Base-by-base conservation (phyloP, 2,329 filamentous ascomycete species). In the Paracoccidioides lutzii region DNA sequence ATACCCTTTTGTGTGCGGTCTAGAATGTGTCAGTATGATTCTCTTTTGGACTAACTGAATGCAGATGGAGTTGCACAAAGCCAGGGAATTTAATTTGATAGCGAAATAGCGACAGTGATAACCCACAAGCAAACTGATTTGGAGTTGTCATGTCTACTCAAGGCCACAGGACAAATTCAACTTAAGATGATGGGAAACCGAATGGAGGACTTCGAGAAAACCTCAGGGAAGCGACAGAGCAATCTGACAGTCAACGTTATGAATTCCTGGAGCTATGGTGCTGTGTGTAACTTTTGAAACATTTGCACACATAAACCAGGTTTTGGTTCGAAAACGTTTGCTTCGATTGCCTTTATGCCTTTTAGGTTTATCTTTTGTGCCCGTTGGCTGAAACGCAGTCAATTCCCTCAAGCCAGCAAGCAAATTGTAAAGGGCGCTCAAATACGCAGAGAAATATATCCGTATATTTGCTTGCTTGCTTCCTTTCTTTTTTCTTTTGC, bases 1-100 rank as follows among this genome's bases (percentile, higher is more conserved):
- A 98, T 90, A 73, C 84, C 85, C 83, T 96, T 97, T 75, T 90
- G 87, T 73, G 93, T 96, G 76, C 93, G 89, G 81, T 87, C 81
- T 84, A 63, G 37, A 45, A 6, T 48, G 51, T 61, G 57, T 64
- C 56, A 63, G 59, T 55, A 60, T 41, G 15, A 52, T 46, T 43
- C 15, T 35, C 10, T n/a, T 32, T 8, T 48, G 14, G 8, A 49
- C n/a, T 30, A 4, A 22, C 22, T 41, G 5, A 38, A n/a, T 38
- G 7, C 35, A 51, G 40, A 30, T 30, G 35, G 38, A n/a, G 10
- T 7, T 15, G 44, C 38, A n/a, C 41, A 51, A 43, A 53, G 54
- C 7, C 8, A 28, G n/a, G 14, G 15, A 8, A 44, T 8, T 42
- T 9, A 46, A 52, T 4, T 37, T 12, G 10, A 9, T 3, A 35